Evolutionary conservation across 2,329 filamentous ascomycete species (phyloP), one percentile per base, ranked within the genome.

Genomic region (Hypomyces rosellus): DNA sequence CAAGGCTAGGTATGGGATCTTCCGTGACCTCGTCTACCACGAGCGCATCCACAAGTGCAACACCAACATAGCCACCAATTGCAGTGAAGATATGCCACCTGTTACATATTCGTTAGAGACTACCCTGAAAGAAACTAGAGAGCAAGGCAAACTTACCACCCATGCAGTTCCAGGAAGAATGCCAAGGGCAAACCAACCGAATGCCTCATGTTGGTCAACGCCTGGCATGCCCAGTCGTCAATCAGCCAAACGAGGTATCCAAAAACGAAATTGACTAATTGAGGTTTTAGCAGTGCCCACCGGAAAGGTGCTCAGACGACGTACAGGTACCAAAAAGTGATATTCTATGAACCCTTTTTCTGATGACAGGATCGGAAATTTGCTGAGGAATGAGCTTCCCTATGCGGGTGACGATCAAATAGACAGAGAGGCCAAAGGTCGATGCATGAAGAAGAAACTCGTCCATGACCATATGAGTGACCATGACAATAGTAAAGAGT

Each of bases 41-140:
- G 3, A 72, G 61, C 2, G 65, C 39, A 30, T 72, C 70, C 9
- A 72, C 61, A 20, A 69, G 52, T 0, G 60, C 67, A 8, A 72
- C 68, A 2, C 62, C 69, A 4, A 65, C 60, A 37, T 72, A 72
- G 2, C 69, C 70, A 11, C 70, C 70, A 25, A 72, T 66, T 0
- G 65, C 67, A 4, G 70, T 73, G 5, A 71, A 64, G 5, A 72
- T 38, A 51, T 73, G 70, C 70, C 70, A 72, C 69, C 69, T 72
- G 12, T 44, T 16, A 13, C 5, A 1, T 1, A 41, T n/a, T 16
- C 11, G 20, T 18, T 18, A 54, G 20, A 57, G 33, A n/a, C 8
- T 9, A 34, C 14, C 9, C 33, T 34, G 4, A 37, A 13, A 7
- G 4, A n/a, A 22, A n/a, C 7, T 14, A 33, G 1, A 40, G 7